Conservation (phyloP, 139 green algal genomes). For the Mychonastes homosphaera region DNA sequence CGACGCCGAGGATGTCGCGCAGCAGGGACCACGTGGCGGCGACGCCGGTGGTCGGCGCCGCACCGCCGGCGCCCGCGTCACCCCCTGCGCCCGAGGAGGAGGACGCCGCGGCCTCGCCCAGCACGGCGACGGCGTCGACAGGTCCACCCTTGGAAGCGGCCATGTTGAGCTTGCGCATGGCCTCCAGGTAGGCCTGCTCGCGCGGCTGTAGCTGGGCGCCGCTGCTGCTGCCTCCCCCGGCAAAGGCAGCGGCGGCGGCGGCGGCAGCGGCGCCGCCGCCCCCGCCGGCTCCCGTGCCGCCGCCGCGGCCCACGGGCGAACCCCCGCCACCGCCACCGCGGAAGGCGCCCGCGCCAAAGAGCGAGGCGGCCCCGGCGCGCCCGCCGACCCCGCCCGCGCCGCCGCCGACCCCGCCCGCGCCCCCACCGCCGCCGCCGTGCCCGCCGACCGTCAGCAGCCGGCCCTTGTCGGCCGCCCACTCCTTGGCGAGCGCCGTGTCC, state of each 20-base stretch:
- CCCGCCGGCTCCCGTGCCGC: too few species aligned
- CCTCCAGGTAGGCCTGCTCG: conserved; percentile 54
- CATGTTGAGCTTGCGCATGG: conserved; percentile 24
- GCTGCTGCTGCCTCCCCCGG: too few species aligned
- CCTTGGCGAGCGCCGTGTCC: conserved; percentile 44
- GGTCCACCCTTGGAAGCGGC: background rate
- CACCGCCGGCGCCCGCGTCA: background rate
- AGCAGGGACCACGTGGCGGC: conserved; percentile 53
- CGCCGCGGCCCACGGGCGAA: too few species aligned
- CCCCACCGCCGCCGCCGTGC: conserved; percentile 13
- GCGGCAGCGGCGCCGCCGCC: background rate
- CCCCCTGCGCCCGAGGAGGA: conserved; percentile 22
- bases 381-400: background rate
- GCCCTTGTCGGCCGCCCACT: conserved; percentile 64
- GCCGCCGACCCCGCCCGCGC: background rate
- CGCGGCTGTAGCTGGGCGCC: too few species aligned
- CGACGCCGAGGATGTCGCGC: conserved; percentile 34
- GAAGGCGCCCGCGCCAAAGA: too few species aligned
- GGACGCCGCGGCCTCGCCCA: conserved; percentile 26
- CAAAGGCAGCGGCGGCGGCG: conserved; percentile 32
- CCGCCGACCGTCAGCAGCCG: conserved; percentile 54
- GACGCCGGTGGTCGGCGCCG: conserved; percentile 31
- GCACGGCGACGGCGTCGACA: conserved; percentile 22
- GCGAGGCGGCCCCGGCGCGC: too few species aligned
- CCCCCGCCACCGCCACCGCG: too few species aligned